A percentile compares a stretch with the other conserved stretches of the same genome.
Conservation (phyloP, 768 basidiomycete species). For the Tricholoma saponaceum region DNA sequence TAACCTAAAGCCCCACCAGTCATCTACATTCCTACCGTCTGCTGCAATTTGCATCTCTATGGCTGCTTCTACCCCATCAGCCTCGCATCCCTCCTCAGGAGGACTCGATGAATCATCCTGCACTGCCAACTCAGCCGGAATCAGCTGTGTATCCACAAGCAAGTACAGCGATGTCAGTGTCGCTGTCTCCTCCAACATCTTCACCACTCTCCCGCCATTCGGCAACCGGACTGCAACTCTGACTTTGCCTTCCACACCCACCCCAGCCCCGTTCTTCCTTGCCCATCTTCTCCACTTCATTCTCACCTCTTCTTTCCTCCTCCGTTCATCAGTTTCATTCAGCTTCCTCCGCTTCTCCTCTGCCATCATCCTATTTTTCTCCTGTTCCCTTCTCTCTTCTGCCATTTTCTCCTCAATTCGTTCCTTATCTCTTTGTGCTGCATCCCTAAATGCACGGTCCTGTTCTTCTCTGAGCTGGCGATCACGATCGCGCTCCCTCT, state of each 20-base stretch:
- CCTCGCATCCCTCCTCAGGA: conserved; percentile 32
- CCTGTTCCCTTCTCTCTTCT: conserved; percentile 29
- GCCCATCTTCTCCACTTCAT: conserved; percentile 43
- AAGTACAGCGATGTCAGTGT: conserved; percentile 66
- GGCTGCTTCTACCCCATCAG: conserved; percentile 30
- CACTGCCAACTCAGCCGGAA: conserved; percentile 35
- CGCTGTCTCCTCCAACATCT: conserved; percentile 46
- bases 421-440: conserved; percentile 63
- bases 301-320: conserved; percentile 51
- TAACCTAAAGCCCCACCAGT: conserved; percentile 76
- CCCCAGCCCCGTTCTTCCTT: conserved; percentile 34
- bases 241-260: conserved; percentile 22
- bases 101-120: conserved; percentile 39
- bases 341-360: conserved; percentile 24
- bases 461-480: conserved; percentile 74
- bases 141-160: conserved; percentile 61
- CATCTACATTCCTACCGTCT: conserved; percentile 11
- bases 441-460: conserved; percentile 71
- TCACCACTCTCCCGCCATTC: conserved; percentile 53
- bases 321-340: conserved; percentile 34
- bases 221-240: conserved; percentile 54
- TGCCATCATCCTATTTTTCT: conserved; percentile 32
- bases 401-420: conserved; percentile 54
- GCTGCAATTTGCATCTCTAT: conserved; percentile 26
- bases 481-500: conserved; percentile 47